phyloP scores from a whole-genome alignment of 2,329 filamentous ascomycete genomes.

The Xylaria sp. region DNA sequence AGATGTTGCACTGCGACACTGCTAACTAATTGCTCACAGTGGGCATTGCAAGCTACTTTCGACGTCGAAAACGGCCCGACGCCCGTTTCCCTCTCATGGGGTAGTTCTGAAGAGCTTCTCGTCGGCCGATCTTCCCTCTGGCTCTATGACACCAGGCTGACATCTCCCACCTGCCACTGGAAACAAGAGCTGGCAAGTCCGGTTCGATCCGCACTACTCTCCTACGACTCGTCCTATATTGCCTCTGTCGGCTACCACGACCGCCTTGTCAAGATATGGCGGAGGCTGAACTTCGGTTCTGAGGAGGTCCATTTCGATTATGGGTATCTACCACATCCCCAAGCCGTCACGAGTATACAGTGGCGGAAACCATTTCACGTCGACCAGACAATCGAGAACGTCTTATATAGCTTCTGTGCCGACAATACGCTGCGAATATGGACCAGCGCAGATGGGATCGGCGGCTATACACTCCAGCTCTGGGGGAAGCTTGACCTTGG shows the following conservation, averaged over 20 bases:
- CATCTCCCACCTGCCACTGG: slow-evolving; percentile 73
- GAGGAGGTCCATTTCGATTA: slow-evolving; percentile 90
- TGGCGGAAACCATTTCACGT: slow-evolving; percentile 84
- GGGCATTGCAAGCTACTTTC: slow-evolving; percentile 73
- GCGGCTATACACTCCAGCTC: slow-evolving; percentile 77
- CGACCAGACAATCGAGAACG: slow-evolving; percentile 84
- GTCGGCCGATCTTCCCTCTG: slow-evolving; percentile 76
- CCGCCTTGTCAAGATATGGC: slow-evolving; percentile 91
- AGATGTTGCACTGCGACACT: slow-evolving; percentile 8
- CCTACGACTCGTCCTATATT: slow-evolving; percentile 87
- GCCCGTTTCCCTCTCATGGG: slow-evolving; percentile 78
- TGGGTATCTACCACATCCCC: slow-evolving; percentile 87
- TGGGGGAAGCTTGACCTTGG: slow-evolving; percentile 85
- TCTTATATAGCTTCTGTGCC: slow-evolving; percentile 87
- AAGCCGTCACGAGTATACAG: slow-evolving; percentile 81
- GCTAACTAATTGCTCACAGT: slow-evolving; percentile 56
- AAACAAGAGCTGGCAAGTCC: slow-evolving; percentile 77
- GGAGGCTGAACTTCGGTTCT: slow-evolving; percentile 82
- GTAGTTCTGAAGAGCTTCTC: slow-evolving; percentile 83
- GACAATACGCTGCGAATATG: slow-evolving; percentile 87
- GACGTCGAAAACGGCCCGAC: slow-evolving; percentile 63
- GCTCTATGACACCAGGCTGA: slow-evolving; percentile 69
- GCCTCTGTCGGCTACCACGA: slow-evolving; percentile 84
- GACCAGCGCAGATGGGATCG: slow-evolving; percentile 79
- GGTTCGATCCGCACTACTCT: slow-evolving; percentile 79